Percentiles rank a stretch among this genome's conserved stretches.
Evolutionary conservation across 495 filamentous ascomycete species (phyloP).

Genomic region (Lasiosphaeris hirsuta): DNA sequence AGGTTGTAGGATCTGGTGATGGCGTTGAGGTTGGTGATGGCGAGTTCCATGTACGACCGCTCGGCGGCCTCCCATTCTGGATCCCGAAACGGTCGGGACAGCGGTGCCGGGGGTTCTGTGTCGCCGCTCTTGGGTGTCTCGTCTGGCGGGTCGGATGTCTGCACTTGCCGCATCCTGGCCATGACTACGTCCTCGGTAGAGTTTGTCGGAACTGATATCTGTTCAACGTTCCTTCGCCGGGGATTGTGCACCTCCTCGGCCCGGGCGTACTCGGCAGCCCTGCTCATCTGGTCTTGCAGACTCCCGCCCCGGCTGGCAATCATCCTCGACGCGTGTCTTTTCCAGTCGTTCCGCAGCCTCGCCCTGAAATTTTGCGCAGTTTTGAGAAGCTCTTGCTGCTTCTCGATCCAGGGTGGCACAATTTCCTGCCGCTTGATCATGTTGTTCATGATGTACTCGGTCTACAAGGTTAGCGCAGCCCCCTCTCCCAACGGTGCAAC

Average conservation of each 20-base stretch:
- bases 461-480: constrained; percentile 32
- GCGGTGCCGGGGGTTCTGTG: background rate
- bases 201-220: constrained; percentile 47
- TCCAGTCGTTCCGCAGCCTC: constrained; percentile 80
- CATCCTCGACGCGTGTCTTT: constrained; percentile 72
- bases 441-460: constrained; percentile 97
- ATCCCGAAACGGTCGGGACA: constrained; percentile 59
- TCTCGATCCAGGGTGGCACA: constrained; percentile 88
- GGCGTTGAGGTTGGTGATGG: constrained; percentile 73
- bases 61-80: constrained; percentile 67
- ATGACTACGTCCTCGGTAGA: constrained; percentile 47
- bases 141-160: constrained; percentile 1
- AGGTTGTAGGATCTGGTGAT: constrained; percentile 90
- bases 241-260: constrained; percentile 63
- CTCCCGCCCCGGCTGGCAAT: constrained; percentile 79
- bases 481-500: background rate
- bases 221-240: constrained; percentile 41
- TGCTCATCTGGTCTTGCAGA: constrained; percentile 69
- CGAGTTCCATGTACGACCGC: constrained; percentile 69
- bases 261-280: constrained; percentile 68
- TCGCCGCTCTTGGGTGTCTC: background rate
- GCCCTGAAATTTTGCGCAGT: constrained; percentile 67
- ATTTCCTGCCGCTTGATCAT: constrained; percentile 94
- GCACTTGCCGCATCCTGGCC: constrained; percentile 40
- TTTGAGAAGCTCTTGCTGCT: constrained; percentile 84